Conservation (phyloP, 2,329 filamentous ascomycete species). For the Aspergillus caelatus region DNA sequence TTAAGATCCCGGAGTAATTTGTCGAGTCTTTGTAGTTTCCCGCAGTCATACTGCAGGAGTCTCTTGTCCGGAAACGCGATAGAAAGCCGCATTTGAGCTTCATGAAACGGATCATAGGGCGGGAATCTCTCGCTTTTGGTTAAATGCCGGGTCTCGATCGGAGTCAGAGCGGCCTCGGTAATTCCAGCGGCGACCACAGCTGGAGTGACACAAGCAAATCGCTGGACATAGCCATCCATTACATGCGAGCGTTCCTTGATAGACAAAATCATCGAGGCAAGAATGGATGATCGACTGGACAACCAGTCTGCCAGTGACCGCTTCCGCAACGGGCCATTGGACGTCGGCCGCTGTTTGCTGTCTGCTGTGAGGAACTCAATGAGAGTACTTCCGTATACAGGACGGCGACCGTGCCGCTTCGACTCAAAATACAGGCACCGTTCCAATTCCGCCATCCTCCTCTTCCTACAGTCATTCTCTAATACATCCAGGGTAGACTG, state of each 20-base stretch:
- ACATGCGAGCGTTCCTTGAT: slow-evolving; percentile 71
- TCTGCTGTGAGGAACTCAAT: slow-evolving; percentile 73
- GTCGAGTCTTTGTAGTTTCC: slow-evolving; percentile 90
- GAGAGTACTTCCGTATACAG: slow-evolving; percentile 79
- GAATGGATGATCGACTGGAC: slow-evolving; percentile 63
- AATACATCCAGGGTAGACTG: slow-evolving; percentile 72
- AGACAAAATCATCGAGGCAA: slow-evolving; percentile 67
- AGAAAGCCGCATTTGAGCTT: slow-evolving; percentile 85
- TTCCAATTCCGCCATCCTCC: slow-evolving; percentile 75
- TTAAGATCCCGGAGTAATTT: slow-evolving; percentile 83
- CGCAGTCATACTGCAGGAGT: slow-evolving; percentile 96
- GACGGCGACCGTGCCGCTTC: slow-evolving; percentile 75
- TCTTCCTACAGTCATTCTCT: slow-evolving; percentile 70
- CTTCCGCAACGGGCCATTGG: slow-evolving; percentile 63
- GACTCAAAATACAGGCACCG: slow-evolving; percentile 80
- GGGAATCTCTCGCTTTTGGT: slow-evolving; percentile 54
- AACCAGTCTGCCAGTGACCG: slow-evolving; percentile 73
- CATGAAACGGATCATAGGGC: slow-evolving; percentile 82
- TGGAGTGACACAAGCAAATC: slow-evolving; percentile 91
- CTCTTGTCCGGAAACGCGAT: slow-evolving; percentile 97
- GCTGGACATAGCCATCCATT: slow-evolving; percentile 75
- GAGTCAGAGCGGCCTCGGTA: slow-evolving; percentile 67
- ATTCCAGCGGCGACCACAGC: slow-evolving; percentile 82
- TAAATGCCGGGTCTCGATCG: slow-evolving; percentile 56
- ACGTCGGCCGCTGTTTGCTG: slow-evolving; percentile 60